phyloP scores from a whole-genome alignment of 73 alveolate genomes.

The Paramecium bursaria region DNA sequence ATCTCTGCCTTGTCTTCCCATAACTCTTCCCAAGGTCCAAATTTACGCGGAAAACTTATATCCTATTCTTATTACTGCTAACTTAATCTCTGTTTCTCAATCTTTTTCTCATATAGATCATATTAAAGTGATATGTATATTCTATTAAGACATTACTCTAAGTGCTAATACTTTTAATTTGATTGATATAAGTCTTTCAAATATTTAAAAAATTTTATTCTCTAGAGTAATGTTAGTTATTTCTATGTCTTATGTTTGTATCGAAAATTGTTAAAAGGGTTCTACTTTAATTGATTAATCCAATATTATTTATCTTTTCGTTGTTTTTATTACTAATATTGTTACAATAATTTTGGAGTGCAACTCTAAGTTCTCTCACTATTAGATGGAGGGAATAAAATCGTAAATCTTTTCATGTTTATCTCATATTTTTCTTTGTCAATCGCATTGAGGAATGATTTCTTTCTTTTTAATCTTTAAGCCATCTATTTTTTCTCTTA shows the following conservation, averaged over 20 bases:
- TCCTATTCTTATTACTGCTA: slow-evolving; percentile 19
- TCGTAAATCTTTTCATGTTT: slow-evolving; percentile 21
- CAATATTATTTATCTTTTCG: slow-evolving; percentile 43
- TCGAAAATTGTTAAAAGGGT: neutral
- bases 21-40: slow-evolving; percentile 72
- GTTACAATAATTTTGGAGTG: slow-evolving; percentile 9
- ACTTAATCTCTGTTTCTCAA: slow-evolving; percentile 2
- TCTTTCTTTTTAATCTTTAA: neutral
- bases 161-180: neutral
- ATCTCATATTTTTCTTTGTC: slow-evolving; percentile 20
- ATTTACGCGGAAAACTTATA: slow-evolving; percentile 46
- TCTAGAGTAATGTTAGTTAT: neutral
- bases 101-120: slow-evolving; percentile 44
- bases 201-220: slow-evolving; percentile 37
- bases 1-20: slow-evolving; percentile 73
- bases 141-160: neutral
- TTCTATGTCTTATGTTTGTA: slow-evolving; percentile 8
- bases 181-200: neutral
- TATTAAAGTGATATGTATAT: slow-evolving; percentile 5
- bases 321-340: slow-evolving; percentile 12
- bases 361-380: slow-evolving; percentile 35
- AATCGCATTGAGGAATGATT: slow-evolving; percentile 28
- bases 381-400: slow-evolving; percentile 14
- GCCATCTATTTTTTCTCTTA: neutral
- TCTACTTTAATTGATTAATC: neutral